phyloP scores from a whole-genome alignment of 1,284 basidiomycete species.

The Tilletia horrida region DNA sequence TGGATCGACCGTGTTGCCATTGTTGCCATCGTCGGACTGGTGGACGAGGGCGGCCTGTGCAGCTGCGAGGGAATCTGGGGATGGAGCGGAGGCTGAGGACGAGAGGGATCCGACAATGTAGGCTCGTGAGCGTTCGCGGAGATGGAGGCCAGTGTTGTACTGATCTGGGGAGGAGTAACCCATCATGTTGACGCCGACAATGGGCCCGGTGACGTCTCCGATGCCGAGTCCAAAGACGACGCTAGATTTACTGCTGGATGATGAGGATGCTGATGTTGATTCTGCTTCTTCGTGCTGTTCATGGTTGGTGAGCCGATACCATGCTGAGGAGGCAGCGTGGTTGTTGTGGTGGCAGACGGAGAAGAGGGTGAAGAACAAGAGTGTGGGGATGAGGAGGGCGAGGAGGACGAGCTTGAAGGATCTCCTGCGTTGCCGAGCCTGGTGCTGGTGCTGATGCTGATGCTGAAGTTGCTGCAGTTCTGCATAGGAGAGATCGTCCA shows the following conservation, averaged over 20 bases:
- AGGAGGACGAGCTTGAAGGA: background rate
- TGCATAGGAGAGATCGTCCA: background rate
- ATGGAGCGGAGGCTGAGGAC: background rate
- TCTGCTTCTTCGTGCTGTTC: too few species aligned
- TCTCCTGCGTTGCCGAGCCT: background rate
- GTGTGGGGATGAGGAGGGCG: background rate
- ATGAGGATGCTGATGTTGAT: background rate
- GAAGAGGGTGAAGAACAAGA: background rate
- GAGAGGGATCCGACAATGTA: conserved; percentile 65
- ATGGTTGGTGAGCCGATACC: too few species aligned
- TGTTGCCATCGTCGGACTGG: background rate
- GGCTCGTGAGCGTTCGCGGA: conserved; percentile 72
- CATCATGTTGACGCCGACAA: conserved; percentile 59
- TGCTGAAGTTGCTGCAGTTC: background rate
- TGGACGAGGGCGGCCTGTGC: background rate
- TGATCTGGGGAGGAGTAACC: conserved; percentile 71
- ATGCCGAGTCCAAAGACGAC: conserved; percentile 59
- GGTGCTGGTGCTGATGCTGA: background rate
- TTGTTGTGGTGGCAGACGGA: background rate
- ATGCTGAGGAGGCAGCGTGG: too few species aligned
- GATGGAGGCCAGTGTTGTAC: conserved; percentile 72
- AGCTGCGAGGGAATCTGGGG: background rate
- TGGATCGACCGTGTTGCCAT: conserved; percentile 57
- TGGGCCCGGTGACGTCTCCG: conserved; percentile 70
- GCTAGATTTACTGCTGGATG: background rate